Evolutionary conservation across 2,329 filamentous ascomycete genomes (phyloP).

Genomic region (Pezicula radicicola): DNA sequence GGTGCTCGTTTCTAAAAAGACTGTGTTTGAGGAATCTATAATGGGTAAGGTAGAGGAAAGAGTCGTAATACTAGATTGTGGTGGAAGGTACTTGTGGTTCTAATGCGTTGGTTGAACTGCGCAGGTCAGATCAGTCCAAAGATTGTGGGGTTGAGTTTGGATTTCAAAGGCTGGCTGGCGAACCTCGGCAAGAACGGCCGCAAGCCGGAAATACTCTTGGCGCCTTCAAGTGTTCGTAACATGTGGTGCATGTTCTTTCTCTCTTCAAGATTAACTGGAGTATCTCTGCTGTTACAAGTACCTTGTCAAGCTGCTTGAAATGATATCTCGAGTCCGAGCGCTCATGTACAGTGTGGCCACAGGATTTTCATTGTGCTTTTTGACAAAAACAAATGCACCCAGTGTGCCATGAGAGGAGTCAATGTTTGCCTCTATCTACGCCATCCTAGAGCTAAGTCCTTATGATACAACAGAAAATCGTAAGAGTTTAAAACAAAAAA

Average conservation of each 20-base stretch:
- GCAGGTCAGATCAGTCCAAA: neutral
- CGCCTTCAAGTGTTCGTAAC: no score
- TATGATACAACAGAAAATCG: conserved; percentile 22
- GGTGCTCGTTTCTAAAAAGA: neutral
- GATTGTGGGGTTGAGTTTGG: neutral
- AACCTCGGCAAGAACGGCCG: neutral
- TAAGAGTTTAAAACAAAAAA: conserved; percentile 20
- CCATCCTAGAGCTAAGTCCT: conserved; percentile 17
- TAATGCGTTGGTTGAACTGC: no score
- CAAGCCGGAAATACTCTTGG: no score
- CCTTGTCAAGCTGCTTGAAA: no score
- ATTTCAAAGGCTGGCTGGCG: neutral
- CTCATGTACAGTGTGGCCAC: conserved; percentile 1
- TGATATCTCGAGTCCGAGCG: neutral
- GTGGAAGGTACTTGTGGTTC: no score
- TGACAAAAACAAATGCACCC: conserved; percentile 10
- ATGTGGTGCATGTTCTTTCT: no score
- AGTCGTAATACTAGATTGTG: no score
- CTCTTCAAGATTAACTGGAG: no score
- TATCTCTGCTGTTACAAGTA: no score
- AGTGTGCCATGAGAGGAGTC: conserved; percentile 16
- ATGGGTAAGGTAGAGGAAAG: neutral
- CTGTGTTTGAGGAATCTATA: neutral
- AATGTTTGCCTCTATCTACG: conserved; percentile 9
- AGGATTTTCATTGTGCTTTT: neutral